Evolutionary conservation across 345 rosid species (phyloP).

Genomic region (Clausena lansium): DNA sequence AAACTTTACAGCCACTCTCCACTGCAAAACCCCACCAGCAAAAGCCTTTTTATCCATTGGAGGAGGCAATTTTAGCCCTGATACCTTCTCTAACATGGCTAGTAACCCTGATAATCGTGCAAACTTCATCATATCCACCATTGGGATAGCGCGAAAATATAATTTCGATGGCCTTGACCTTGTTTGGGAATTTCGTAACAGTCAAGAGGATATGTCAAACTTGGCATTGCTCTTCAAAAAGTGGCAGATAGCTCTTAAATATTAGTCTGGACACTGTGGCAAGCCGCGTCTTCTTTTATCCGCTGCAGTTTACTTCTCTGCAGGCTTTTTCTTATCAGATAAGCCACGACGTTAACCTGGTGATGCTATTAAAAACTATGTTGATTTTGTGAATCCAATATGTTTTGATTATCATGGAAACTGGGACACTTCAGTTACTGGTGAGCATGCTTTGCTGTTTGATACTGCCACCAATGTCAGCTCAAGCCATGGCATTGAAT

Average conservation of each 20-base stretch:
- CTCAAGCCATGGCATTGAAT: conserved; percentile 25
- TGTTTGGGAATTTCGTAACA: conserved; percentile 27
- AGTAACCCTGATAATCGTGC: conserved; percentile 9
- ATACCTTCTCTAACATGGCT: conserved; percentile 20
- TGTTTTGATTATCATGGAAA: conserved; percentile 34
- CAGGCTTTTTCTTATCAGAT: conserved; percentile 16
- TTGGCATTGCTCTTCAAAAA: conserved; percentile 20
- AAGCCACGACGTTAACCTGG: conserved; percentile 16
- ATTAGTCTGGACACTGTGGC: conserved; percentile 15
- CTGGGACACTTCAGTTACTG: conserved; percentile 29
- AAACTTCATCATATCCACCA: conserved; percentile 27
- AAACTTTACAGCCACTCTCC: conserved; percentile 20
- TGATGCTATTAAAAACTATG: conserved; percentile 9
- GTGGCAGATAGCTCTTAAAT: conserved; percentile 21
- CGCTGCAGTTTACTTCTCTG: conserved; percentile 33
- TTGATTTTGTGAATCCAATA: conserved; percentile 30
- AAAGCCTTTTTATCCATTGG: conserved; percentile 34
- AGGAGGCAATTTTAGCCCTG: conserved; percentile 5
- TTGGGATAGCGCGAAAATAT: conserved; percentile 19
- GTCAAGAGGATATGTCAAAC: conserved; percentile 25
- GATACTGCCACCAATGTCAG: conserved; percentile 21
- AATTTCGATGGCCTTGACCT: conserved; percentile 34
- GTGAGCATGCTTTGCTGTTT: conserved; percentile 31
- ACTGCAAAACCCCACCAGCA: conserved; percentile 17
- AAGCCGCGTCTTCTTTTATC: conserved; percentile 26